Evolutionary conservation across 371 early-diverging fungal genomes (phyloP).

Genomic region (Syncephalastrum sp.): DNA sequence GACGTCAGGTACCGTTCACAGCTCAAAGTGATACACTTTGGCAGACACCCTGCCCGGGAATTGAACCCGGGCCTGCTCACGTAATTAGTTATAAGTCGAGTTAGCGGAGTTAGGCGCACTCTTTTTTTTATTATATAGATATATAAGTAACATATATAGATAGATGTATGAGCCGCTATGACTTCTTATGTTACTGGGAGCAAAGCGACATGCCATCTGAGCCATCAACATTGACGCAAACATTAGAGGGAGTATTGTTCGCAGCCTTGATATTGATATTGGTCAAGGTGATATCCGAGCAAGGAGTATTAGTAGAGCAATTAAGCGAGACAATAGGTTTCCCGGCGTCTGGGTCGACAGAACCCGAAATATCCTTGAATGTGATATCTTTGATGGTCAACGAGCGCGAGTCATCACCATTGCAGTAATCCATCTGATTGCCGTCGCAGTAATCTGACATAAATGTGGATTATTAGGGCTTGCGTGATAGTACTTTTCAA

Average conservation of each 20-base stretch:
- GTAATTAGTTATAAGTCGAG: no score
- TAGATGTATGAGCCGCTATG: no score
- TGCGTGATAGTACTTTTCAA: background rate
- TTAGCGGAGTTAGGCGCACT: no score
- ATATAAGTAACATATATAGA: no score
- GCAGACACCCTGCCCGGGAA: no score
- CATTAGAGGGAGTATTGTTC: constrained; percentile 79
- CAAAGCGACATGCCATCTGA: constrained; percentile 61
- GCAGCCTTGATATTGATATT: constrained; percentile 16
- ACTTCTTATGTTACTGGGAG: background rate
- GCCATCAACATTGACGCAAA: constrained; percentile 85
- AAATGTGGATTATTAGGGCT: background rate
- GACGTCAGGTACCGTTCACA: no score
- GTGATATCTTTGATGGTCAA: constrained; percentile 26
- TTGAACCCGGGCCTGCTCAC: no score
- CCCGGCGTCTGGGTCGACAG: constrained; percentile 4
- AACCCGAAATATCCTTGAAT: constrained; percentile 25
- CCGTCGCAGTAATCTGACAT: constrained; percentile 26
- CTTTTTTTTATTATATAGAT: no score
- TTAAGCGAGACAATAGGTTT: constrained; percentile 26
- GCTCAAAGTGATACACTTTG: no score
- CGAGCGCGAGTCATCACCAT: constrained; percentile 16
- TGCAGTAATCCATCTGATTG: constrained; percentile 27
- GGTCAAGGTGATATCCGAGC: constrained; percentile 20
- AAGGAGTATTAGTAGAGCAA: constrained; percentile 27